These are phyloP conservation scores for Aphanomyces cochlioides DNA, from an alignment of 352 stramenopile species.

Conservation along the genomic window DNA sequence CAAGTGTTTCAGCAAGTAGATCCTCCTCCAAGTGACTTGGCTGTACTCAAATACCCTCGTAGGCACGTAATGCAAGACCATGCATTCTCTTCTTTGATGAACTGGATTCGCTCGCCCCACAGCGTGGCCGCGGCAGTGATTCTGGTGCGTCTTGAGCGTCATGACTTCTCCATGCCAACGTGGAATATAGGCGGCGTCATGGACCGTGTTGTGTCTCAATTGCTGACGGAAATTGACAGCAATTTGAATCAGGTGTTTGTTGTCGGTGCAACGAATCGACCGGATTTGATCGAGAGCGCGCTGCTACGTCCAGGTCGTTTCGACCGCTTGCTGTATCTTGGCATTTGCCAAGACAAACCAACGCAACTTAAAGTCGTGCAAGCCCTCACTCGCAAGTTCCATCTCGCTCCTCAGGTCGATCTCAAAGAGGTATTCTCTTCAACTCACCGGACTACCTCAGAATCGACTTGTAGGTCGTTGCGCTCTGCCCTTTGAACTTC, in stretches of 20 bases:
- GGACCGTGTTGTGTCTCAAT: slow-evolving; percentile 94
- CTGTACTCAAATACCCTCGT: neutral
- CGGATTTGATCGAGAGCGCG: slow-evolving; percentile 93
- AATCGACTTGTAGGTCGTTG: slow-evolving; percentile 41
- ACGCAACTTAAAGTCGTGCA: slow-evolving; percentile 81
- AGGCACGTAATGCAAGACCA: slow-evolving; percentile 65
- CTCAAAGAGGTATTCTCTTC: slow-evolving; percentile 36
- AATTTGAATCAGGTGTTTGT: slow-evolving; percentile 88
- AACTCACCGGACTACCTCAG: neutral
- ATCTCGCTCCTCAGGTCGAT: slow-evolving; percentile 52
- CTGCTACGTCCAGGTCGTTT: slow-evolving; percentile 92
- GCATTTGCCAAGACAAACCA: slow-evolving; percentile 68
- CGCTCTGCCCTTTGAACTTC: slow-evolving; percentile 63
- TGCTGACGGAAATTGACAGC: slow-evolving; percentile 93
- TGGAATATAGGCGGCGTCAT: slow-evolving; percentile 74
- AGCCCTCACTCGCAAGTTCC: slow-evolving; percentile 78
- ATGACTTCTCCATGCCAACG: no score
- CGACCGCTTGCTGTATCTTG: slow-evolving; percentile 75
- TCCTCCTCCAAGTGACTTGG: neutral
- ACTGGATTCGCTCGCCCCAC: slow-evolving; percentile 84
- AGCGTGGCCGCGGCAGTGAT: slow-evolving; percentile 85
- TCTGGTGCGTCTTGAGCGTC: slow-evolving; percentile 37
- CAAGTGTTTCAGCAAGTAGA: slow-evolving; percentile 88
- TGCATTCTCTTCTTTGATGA: slow-evolving; percentile 94
- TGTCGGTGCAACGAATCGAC: slow-evolving; percentile 95